Base-by-base conservation (phyloP, 2,329 filamentous ascomycete species). In the Phaeosphaeria sp. region DNA sequence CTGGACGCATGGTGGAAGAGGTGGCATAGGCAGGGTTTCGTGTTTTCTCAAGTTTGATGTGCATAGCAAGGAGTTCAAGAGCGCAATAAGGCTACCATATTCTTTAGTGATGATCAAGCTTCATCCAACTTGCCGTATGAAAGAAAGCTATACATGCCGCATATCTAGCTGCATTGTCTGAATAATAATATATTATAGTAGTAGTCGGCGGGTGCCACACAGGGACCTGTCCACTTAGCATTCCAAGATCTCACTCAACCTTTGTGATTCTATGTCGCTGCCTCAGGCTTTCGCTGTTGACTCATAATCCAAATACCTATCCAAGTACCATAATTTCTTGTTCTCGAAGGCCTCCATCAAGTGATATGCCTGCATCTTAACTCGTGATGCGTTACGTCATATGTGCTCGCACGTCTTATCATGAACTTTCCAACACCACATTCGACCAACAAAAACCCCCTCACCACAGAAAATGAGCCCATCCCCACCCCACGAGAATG, bases 1-100 rank as follows among this genome's bases (percentile, higher is more conserved):
- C 59, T 18, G 73, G 73, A 7, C 60, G 69, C 15, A 77, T 77
- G 75, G 74, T 77, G 0, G 73, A 76, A 36, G 74, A 77, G 52
- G 74, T 77, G n/a, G 61, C 68, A 18, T 76, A 63, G 56, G 21
- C 44, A 17, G 3, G 11, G 18, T 23, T 41, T 9, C 22, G 17
- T 15, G 22, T 13, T 15, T 15, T 44, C 18, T 21, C 3, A 47
- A 30, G 22, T 27, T 30, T 47, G 9, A 17, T 7, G 30, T 49
- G 48, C 36, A 50, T 50, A 6, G 21, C 6, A 41, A 42, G 48
- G 48, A 50, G 48, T 41, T 50, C 17, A 3, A 23, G 22, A 30
- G 36, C 48, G 48, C 15, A 25, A n/a, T 42, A 9, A 18, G 48
- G 17, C 27, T 39, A 15, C 22, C 13, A 11, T 21, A 7, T 33